These are phyloP conservation scores for Plasmodium blacklocki DNA, from an alignment of 169 alveolate species.

Conservation along the genomic window DNA sequence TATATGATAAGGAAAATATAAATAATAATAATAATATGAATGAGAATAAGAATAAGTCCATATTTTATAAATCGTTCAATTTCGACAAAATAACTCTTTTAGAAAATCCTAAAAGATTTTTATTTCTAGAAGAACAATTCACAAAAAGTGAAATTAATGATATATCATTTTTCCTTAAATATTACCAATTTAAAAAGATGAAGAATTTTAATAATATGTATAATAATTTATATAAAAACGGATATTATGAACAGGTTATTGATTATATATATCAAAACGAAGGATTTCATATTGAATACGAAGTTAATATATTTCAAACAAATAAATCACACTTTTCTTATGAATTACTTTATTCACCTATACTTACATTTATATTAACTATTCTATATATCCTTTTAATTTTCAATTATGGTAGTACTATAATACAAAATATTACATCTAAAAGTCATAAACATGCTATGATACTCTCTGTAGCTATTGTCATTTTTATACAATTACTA, in stretches of 20 bases:
- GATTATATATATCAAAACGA: slow-evolving; percentile 71
- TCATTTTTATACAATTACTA: slow-evolving; percentile 51
- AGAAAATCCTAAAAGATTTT: slow-evolving; percentile 69
- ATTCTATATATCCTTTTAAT: slow-evolving; percentile 44
- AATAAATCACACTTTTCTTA: slow-evolving; percentile 70
- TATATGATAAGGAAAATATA: not conserved
- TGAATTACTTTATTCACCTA: slow-evolving; percentile 54
- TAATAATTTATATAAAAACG: slow-evolving; percentile 69
- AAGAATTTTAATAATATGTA: slow-evolving; percentile 63
- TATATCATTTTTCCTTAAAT: slow-evolving; percentile 47
- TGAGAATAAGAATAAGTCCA: not conserved
- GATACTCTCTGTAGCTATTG: slow-evolving; percentile 59
- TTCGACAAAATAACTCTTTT: slow-evolving; percentile 66
- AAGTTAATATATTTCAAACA: slow-evolving; percentile 58
- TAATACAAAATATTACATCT: slow-evolving; percentile 40
- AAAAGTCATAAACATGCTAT: slow-evolving; percentile 46
- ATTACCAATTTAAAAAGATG: slow-evolving; percentile 63
- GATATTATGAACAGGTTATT: slow-evolving; percentile 50
- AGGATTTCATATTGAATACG: slow-evolving; percentile 61
- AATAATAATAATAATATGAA: too few species aligned
- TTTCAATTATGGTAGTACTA: slow-evolving; percentile 47
- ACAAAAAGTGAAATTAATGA: slow-evolving; percentile 57
- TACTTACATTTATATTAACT: slow-evolving; percentile 53
- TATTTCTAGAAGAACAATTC: slow-evolving; percentile 49
- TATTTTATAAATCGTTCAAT: slow-evolving; percentile 24